Evolutionary conservation across 2,329 filamentous ascomycete genomes (phyloP), one percentile per base, ranked within the genome.

Genomic region (Cercospora sp.): DNA sequence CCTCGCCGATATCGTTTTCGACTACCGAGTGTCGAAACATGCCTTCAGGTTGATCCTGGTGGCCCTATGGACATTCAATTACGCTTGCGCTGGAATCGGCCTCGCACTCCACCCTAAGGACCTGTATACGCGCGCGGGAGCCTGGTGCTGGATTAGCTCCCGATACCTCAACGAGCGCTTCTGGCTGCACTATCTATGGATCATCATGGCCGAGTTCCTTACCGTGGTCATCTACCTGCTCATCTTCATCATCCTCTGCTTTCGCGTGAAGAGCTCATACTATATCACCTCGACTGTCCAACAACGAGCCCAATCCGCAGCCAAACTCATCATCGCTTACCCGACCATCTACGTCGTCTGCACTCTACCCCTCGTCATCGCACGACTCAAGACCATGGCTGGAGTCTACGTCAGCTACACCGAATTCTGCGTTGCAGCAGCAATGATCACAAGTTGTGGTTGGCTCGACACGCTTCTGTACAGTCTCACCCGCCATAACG

Each of bases 131-230:
- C 37, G 37, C 3, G 37, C 37, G 16, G 37, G 37, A n/a, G 37
- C 37, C 37, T 43, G 37, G 37, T 43, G 37, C 37, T 43, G 37
- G 37, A 43, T 43, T 9, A 43, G 16, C 37, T 43, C 16, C 16
- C 37, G 16, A 43, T n/a, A 43, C 16, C 5, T 43, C 5, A 43
- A 43, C 16, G 37, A 43, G 16, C 37, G 37, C 16, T 90, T 91
- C 72, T 84, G 85, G 74, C 83, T 88, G 0, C 88, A 90, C 73
- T 90, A 90, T 70, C 79, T 89, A 43, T 90, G 86, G 85, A 88
- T 90, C 67, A 88, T 86, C 71, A 75, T 83, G 24, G 81, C 82
- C 65, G 82, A 86, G 71, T 84, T 86, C 70, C 82, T 83, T 13
- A 84, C 82, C 34, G 78, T 85, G 3, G 61, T 85, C 43, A 79